Conservation (phyloP, 306 rosid genomes). For the Elaeagnus macrophylla region DNA sequence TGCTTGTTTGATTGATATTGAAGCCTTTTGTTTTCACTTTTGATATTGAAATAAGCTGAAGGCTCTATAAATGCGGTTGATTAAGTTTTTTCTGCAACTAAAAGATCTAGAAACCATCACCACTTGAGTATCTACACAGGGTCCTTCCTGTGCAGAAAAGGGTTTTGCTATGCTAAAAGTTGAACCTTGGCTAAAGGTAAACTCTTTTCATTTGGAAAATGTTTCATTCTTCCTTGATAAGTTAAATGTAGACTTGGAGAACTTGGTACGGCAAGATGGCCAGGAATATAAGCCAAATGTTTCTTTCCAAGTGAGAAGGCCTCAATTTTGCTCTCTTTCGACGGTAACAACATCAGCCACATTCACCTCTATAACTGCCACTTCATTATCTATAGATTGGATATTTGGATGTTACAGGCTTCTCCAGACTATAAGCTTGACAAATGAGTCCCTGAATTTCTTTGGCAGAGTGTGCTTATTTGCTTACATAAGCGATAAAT, state of each 20-base stretch:
- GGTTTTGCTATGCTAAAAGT: slow-evolving; percentile 17
- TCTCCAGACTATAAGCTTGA: no score
- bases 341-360: slow-evolving; percentile 14
- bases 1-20: slow-evolving; percentile 34
- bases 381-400: slow-evolving; percentile 35
- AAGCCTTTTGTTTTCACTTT: slow-evolving; percentile 36
- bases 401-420: slow-evolving; percentile 41
- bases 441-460: no score
- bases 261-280: slow-evolving; percentile 24
- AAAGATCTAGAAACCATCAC: slow-evolving; percentile 32
- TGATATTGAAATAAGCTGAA: slow-evolving; percentile 31
- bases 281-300: slow-evolving; percentile 29
- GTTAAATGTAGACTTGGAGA: slow-evolving; percentile 34
- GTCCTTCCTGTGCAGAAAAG: slow-evolving; percentile 31
- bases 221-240: slow-evolving; percentile 30
- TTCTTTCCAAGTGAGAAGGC: slow-evolving; percentile 36
- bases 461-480: no score
- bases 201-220: slow-evolving; percentile 34
- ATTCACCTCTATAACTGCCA: slow-evolving; percentile 31
- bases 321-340: slow-evolving; percentile 28
- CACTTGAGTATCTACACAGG: slow-evolving; percentile 28
- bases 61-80: slow-evolving; percentile 38
- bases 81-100: slow-evolving; percentile 35
- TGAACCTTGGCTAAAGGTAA: slow-evolving; percentile 20
- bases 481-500: no score